A percentile compares a stretch with the other conserved stretches of the same genome.
Conservation (phyloP, 331 rosid species). For the Prunus yedoensis region DNA sequence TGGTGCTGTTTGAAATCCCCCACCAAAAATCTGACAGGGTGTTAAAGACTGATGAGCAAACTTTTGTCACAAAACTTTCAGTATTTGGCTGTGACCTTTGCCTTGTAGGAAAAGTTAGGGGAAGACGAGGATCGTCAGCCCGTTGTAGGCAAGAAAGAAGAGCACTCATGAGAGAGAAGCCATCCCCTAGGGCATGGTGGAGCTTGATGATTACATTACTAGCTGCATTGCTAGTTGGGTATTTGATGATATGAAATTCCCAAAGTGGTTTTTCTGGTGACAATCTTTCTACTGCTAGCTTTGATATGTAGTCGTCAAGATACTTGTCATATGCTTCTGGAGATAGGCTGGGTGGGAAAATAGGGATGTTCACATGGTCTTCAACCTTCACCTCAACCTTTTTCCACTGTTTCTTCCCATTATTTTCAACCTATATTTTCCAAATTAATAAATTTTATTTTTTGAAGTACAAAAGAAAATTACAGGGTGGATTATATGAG, state of each 20-base stretch:
- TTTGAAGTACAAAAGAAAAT: too few species aligned
- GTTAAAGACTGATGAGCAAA: slow-evolving; percentile 16
- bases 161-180: slow-evolving; percentile 35
- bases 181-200: slow-evolving; percentile 61
- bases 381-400: slow-evolving; percentile 6
- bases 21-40: slow-evolving; percentile 37
- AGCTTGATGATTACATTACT: slow-evolving; percentile 44
- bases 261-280: slow-evolving; percentile 17
- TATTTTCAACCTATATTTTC: background rate
- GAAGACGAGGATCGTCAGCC: slow-evolving; percentile 35
- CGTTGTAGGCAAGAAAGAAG: slow-evolving; percentile 53
- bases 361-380: background rate
- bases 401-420: background rate
- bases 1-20: slow-evolving; percentile 30
- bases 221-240: slow-evolving; percentile 42
- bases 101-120: slow-evolving; percentile 44
- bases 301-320: slow-evolving; percentile 10
- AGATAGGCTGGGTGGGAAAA: background rate
- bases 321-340: slow-evolving; percentile 7
- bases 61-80: slow-evolving; percentile 8
- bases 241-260: slow-evolving; percentile 41
- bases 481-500: too few species aligned
- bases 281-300: slow-evolving; percentile 10
- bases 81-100: background rate
- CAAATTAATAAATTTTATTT: background rate